Evolutionary conservation across 176 grass and related monocot species (phyloP).

Genomic region (Saccharum officinarum): DNA sequence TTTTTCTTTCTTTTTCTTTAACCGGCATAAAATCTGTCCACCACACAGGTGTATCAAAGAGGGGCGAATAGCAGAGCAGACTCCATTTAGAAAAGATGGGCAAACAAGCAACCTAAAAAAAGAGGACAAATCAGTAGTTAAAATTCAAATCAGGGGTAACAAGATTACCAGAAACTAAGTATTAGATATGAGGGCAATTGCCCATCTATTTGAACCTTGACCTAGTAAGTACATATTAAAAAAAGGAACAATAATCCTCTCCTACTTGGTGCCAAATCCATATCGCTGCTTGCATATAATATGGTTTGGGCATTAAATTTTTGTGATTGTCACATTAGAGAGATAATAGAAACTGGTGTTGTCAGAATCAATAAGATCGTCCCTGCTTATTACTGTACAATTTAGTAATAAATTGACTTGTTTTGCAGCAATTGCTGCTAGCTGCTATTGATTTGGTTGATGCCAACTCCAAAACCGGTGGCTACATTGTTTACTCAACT

Average conservation of each 20-base stretch:
- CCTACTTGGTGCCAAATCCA: background rate
- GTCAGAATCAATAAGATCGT: background rate
- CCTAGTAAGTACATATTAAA: background rate
- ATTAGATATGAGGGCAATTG: too few species aligned
- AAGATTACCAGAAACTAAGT: too few species aligned
- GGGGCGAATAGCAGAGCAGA: background rate
- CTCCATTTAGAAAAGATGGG: too few species aligned
- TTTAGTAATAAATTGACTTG: background rate
- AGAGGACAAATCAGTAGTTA: too few species aligned
- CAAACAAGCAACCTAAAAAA: too few species aligned
- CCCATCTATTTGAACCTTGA: background rate
- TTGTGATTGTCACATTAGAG: background rate
- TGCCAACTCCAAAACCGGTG: slow-evolving; percentile 95
- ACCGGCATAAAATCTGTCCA: background rate
- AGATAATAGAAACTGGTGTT: background rate
- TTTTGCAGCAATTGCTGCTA: slow-evolving; percentile 88
- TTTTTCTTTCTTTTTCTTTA: background rate
- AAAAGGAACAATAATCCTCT: background rate
- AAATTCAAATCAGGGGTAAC: too few species aligned
- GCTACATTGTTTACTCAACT: slow-evolving; percentile 98
- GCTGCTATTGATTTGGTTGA: slow-evolving; percentile 99
- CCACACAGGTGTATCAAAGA: background rate
- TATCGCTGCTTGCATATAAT: background rate
- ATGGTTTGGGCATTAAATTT: background rate
- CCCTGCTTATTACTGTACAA: background rate